These are phyloP conservation scores for Xerocomus brunneocitrinus DNA, from an alignment of 768 basidiomycete species.

Conservation along the genomic window DNA sequence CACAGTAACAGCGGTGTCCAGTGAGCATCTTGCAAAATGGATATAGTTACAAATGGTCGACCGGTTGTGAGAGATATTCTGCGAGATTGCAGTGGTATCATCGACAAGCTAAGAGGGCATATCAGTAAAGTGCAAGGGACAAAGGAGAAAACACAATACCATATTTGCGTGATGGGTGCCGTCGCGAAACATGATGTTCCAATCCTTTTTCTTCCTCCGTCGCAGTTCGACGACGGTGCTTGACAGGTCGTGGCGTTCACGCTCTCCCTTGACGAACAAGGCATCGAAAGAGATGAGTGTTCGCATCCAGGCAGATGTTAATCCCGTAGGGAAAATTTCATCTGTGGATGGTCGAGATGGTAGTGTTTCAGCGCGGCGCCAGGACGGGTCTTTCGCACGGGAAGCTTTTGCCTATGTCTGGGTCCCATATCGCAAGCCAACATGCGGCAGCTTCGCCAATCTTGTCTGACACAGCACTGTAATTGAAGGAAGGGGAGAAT, in stretches of 20 bases:
- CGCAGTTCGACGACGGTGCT: constrained; percentile 71
- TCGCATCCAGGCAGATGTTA: constrained; percentile 66
- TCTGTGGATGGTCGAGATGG: constrained; percentile 18
- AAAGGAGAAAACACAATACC: constrained; percentile 39
- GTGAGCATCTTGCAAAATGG: no score
- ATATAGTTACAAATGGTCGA: constrained; percentile 61
- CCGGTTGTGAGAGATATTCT: constrained; percentile 70
- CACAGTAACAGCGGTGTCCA: constrained; percentile 37
- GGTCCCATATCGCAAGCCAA: constrained; percentile 88
- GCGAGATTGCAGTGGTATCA: constrained; percentile 69
- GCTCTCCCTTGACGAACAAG: constrained; percentile 75
- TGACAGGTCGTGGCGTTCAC: constrained; percentile 76
- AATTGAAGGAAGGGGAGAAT: constrained; percentile 50
- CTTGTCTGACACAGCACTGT: constrained; percentile 84
- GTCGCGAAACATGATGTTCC: constrained; percentile 64
- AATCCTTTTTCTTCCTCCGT: constrained; percentile 66
- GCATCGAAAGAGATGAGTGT: constrained; percentile 73
- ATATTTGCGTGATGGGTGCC: constrained; percentile 87
- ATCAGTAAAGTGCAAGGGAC: background rate
- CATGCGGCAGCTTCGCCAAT: constrained; percentile 86
- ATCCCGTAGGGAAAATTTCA: constrained; percentile 35
- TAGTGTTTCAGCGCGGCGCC: constrained; percentile 30
- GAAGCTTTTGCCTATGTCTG: constrained; percentile 58
- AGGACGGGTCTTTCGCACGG: constrained; percentile 13
- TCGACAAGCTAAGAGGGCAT: constrained; percentile 56